A percentile compares a stretch with the other conserved stretches of the same genome.
phyloP scores from a whole-genome alignment of 352 stramenopile species.

The Thraustotheca clavata region DNA sequence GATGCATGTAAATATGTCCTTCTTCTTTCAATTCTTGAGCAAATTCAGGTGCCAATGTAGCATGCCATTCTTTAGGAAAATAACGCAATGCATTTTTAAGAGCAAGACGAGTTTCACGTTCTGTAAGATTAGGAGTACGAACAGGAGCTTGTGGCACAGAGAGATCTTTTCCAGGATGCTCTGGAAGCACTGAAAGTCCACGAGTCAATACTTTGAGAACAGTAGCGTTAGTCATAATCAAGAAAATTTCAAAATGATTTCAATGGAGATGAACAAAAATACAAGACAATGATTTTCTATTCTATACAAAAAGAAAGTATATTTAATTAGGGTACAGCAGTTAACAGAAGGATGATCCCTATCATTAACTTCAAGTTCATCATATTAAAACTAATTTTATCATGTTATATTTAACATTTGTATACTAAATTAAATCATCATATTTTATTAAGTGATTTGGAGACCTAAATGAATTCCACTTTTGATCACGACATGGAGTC shows the following conservation, averaged over 20 bases:
- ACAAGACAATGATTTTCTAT: too few relatives aligned
- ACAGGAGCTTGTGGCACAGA: slow-evolving; percentile 44
- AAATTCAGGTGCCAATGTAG: slow-evolving; percentile 66
- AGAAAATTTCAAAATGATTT: slow-evolving; percentile 16
- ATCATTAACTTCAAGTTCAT: background rate
- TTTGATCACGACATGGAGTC: slow-evolving; percentile 1
- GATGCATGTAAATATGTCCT: slow-evolving; percentile 89
- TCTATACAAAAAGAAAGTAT: background rate
- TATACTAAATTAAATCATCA: background rate
- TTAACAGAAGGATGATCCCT: background rate
- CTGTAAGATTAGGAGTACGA: slow-evolving; percentile 44
- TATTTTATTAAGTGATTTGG: background rate
- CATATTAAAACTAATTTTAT: background rate
- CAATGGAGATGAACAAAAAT: background rate
- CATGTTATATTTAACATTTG: background rate
- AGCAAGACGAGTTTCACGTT: slow-evolving; percentile 59
- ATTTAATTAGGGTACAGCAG: background rate
- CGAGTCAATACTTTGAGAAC: slow-evolving; percentile 31
- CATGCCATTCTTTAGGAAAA: slow-evolving; percentile 67
- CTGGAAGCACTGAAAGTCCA: slow-evolving; percentile 40
- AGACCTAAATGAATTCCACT: background rate
- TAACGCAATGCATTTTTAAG: slow-evolving; percentile 84
- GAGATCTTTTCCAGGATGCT: slow-evolving; percentile 43
- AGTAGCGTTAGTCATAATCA: slow-evolving; percentile 13
- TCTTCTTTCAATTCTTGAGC: slow-evolving; percentile 80